A percentile compares a stretch with the other conserved stretches of the same genome.
Conservation (phyloP, 192 early-diverging fungal species). For the Coemansia sp. region DNA sequence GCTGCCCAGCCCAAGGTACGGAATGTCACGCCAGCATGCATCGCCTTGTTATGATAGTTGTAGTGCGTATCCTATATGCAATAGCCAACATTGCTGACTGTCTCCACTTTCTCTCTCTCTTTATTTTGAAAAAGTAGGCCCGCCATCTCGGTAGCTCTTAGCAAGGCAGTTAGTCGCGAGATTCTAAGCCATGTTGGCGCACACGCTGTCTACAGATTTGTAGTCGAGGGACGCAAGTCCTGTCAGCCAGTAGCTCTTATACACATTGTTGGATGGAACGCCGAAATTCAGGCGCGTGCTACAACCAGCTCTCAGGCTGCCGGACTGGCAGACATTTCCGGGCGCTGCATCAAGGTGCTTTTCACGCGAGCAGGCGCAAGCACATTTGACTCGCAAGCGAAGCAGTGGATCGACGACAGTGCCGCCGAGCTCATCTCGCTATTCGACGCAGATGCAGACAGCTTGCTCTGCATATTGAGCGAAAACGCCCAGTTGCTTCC, state of each 20-base stretch:
- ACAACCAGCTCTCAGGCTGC: neutral
- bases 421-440: conserved; percentile 39
- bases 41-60: neutral
- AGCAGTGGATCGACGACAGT: conserved; percentile 29
- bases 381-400: conserved; percentile 25
- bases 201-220: conserved; percentile 53
- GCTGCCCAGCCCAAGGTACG: conserved; percentile 7
- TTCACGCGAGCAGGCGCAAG: conserved; percentile 6
- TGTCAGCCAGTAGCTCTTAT: conserved; percentile 38
- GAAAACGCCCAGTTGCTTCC: conserved; percentile 35
- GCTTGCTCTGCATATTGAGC: conserved; percentile 12
- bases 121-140: conserved; percentile 2
- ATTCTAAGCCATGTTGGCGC: conserved; percentile 47
- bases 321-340: neutral
- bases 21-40: neutral
- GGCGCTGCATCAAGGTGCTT: conserved; percentile 34
- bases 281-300: conserved; percentile 26
- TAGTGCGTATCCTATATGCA: neutral
- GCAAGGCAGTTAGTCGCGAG: conserved; percentile 36
- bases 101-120: neutral
- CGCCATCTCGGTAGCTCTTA: conserved; percentile 12
- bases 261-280: conserved; percentile 51
- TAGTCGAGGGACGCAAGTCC: conserved; percentile 37
- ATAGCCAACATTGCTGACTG: neutral
- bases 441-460: conserved; percentile 35